Evolutionary conservation across 495 filamentous ascomycete genomes (phyloP), one percentile per base, ranked within the genome.

Genomic region (Podospora appendiculata): DNA sequence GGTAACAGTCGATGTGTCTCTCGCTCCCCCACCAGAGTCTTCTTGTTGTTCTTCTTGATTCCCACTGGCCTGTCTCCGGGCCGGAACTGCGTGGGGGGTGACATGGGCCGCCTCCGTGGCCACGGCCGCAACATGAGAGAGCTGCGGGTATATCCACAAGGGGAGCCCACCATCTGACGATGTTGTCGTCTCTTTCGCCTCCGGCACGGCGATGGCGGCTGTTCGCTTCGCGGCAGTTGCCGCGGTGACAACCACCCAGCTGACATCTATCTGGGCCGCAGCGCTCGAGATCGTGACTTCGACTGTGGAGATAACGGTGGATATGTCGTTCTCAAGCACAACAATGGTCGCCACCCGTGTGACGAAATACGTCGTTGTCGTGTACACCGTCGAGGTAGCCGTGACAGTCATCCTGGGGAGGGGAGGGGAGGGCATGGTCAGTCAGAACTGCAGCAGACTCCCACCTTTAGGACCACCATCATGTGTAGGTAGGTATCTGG

Each of bases 311-410:
- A 60, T 19, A 40, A 58, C 36, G 8, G 60, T 64, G 9, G 63
- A 68, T 12, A 44, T 59, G 6, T 58, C 52, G 10, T 64, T 35
- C 48, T 60, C 52, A 19, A 47, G 56, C 3, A 66, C 16, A 2
- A 66, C 32, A 19, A 68, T 45, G 1, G 63, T 64, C 33, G 59
- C 61, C 33, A 55, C 45, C 47, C 64, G 58, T 6, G 62, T 63
- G 8, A 56, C 56, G 9, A 56, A 25, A 11, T 38, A 48, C 0
- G 58, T 62, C 45, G 54, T 6, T 3, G 59, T 61, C 14, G 56
- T 11, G 10, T 43, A 48, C 14, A 58, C 41, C 10, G 58, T 62
- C 1, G 52, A 58, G 7, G 60, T 61, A 17, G 58, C 50, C 3
- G 60, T 66, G 10, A 62, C 52, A 38, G 35, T 47, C 3, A 13